phyloP scores from a whole-genome alignment of 2,329 filamentous ascomycete species.

The Geosmithia morbida region DNA sequence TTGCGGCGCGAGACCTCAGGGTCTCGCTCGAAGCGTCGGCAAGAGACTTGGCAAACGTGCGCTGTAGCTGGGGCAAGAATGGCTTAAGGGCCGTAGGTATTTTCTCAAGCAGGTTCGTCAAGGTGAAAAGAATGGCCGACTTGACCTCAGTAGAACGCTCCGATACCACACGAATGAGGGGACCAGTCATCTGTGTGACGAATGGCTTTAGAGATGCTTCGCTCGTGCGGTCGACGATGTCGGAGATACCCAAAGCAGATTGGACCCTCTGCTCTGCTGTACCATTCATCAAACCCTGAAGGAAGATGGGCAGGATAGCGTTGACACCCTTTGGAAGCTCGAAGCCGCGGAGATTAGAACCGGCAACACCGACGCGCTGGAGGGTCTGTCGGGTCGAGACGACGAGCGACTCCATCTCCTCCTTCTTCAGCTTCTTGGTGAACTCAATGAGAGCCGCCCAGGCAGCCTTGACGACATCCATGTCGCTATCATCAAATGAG shows the following conservation, averaged over 20 bases:
- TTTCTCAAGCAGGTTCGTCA: conserved; percentile 93
- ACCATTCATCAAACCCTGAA: conserved; percentile 96
- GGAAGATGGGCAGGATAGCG: conserved; percentile 87
- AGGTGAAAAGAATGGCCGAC: conserved; percentile 79
- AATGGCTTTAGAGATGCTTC: conserved; percentile 81
- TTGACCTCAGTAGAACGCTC: conserved; percentile 95
- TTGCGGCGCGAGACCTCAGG: conserved; percentile 75
- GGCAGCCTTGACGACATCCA: conserved; percentile 72
- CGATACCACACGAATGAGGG: conserved; percentile 92
- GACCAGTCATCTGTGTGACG: conserved; percentile 94
- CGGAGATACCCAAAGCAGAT: conserved; percentile 83
- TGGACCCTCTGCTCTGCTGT: conserved; percentile 83
- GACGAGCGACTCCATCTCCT: conserved; percentile 94
- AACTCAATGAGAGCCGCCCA: conserved; percentile 81
- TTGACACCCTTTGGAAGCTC: conserved; percentile 92
- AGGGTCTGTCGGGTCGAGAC: conserved; percentile 74
- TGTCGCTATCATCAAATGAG: conserved; percentile 79
- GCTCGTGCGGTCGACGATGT: conserved; percentile 87
- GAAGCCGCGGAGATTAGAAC: conserved; percentile 77
- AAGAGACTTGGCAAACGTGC: conserved; percentile 91
- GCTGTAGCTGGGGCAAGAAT: conserved; percentile 89
- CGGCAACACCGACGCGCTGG: conserved; percentile 76
- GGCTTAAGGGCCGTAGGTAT: conserved; percentile 92
- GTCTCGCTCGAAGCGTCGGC: conserved; percentile 87
- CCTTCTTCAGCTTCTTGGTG: conserved; percentile 81